Percentiles rank a stretch among this genome's conserved stretches.
Evolutionary conservation across 208 protist genomes (phyloP).

Genomic region (Herpetomonas muscarum): DNA sequence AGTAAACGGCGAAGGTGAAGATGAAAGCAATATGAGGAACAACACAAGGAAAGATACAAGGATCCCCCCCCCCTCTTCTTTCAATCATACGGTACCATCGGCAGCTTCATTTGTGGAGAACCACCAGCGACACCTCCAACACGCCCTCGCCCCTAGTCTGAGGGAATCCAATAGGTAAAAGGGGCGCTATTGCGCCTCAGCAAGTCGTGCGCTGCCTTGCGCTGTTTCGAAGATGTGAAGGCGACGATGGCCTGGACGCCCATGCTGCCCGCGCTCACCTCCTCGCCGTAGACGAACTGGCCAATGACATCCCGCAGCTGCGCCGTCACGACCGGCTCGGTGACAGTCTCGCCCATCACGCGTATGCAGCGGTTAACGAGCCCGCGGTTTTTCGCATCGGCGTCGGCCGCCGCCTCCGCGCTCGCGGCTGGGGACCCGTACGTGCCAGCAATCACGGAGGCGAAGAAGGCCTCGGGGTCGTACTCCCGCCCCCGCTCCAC

Average conservation of each 20-base stretch:
- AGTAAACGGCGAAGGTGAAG: no score
- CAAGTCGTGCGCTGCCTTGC: background rate
- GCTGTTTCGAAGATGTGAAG: background rate
- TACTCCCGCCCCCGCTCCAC: background rate
- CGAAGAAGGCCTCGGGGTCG: background rate
- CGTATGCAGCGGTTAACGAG: background rate
- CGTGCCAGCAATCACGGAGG: background rate
- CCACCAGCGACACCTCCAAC: no score
- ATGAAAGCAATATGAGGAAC: no score
- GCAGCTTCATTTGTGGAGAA: no score
- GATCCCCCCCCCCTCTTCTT: no score
- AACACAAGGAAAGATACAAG: no score
- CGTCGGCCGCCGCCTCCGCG: background rate
- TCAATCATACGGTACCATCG: no score
- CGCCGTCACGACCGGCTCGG: background rate
- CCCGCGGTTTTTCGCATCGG: background rate
- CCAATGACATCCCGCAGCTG: background rate
- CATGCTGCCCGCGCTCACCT: background rate
- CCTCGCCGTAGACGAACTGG: background rate
- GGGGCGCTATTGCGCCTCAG: background rate
- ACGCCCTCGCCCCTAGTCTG: no score
- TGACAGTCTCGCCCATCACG: background rate
- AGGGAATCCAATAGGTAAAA: background rate
- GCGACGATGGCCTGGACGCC: background rate
- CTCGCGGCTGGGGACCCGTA: background rate